Evolutionary conservation across 768 basidiomycete species (phyloP).

Genomic region (Russula emetica): DNA sequence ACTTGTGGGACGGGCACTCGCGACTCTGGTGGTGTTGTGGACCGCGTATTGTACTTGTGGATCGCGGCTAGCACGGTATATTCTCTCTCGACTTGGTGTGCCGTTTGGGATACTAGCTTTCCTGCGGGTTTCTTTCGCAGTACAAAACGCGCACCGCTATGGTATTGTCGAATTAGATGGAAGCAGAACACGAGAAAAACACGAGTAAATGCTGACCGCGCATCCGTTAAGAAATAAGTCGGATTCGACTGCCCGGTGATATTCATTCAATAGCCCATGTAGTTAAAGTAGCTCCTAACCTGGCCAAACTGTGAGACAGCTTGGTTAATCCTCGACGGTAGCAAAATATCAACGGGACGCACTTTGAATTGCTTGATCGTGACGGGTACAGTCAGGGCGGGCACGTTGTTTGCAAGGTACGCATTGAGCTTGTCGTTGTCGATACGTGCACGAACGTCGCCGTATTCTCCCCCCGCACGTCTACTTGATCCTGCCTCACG

Average conservation of each 20-base stretch:
- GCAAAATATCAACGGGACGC: slow-evolving; percentile 29
- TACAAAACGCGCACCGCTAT: slow-evolving; percentile 60
- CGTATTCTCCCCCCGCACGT: slow-evolving; percentile 71
- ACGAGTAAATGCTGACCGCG: slow-evolving; percentile 44
- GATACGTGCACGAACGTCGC: slow-evolving; percentile 65
- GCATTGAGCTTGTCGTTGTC: slow-evolving; percentile 57
- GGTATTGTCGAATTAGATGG: slow-evolving; percentile 1
- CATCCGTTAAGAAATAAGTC: slow-evolving; percentile 88
- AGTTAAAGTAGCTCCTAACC: slow-evolving; percentile 41
- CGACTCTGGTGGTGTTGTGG: slow-evolving; percentile 45
- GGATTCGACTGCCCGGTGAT: slow-evolving; percentile 71
- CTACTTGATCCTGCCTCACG: slow-evolving; percentile 29
- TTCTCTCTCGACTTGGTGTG: slow-evolving; percentile 95
- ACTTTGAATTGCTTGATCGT: slow-evolving; percentile 92
- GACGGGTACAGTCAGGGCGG: slow-evolving; percentile 58
- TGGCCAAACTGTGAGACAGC: slow-evolving; percentile 68
- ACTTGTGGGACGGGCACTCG: slow-evolving; percentile 84
- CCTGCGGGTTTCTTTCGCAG: slow-evolving; percentile 93
- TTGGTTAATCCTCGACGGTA: background rate
- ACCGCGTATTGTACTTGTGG: slow-evolving; percentile 60
- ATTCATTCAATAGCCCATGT: background rate
- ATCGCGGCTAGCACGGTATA: slow-evolving; percentile 76
- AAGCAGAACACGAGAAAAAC: slow-evolving; percentile 4
- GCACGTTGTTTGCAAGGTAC: slow-evolving; percentile 58
- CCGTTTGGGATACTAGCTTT: slow-evolving; percentile 79